Evolutionary conservation across 1,284 basidiomycete genomes (phyloP).

Genomic region (Cryptococcus maquisensis): DNA sequence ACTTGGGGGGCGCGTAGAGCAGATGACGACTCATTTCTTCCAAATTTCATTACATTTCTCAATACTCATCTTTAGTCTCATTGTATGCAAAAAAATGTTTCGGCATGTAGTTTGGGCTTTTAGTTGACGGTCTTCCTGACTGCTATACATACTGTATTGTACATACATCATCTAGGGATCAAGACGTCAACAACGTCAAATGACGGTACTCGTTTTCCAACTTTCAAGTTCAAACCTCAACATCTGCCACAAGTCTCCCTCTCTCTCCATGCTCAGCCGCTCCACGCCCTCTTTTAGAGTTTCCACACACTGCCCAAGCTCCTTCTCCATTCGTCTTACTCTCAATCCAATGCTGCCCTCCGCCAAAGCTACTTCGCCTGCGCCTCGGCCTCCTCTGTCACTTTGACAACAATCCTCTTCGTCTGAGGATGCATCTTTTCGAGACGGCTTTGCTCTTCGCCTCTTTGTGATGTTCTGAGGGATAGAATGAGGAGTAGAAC

Average conservation of each 20-base stretch:
- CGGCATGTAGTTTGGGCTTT: too few species aligned
- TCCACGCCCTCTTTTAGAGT: slow-evolving; percentile 55
- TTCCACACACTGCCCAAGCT: slow-evolving; percentile 59
- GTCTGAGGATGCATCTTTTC: slow-evolving; percentile 52
- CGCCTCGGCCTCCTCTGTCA: slow-evolving; percentile 9
- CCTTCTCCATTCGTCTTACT: slow-evolving; percentile 61
- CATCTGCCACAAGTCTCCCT: slow-evolving; percentile 59
- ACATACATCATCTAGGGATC: too few species aligned
- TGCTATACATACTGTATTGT: too few species aligned
- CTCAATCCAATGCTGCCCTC: slow-evolving; percentile 50
- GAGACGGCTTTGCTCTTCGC: slow-evolving; percentile 55
- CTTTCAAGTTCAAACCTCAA: slow-evolving; percentile 73
- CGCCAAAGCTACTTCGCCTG: slow-evolving; percentile 42
- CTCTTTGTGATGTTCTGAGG: slow-evolving; percentile 44
- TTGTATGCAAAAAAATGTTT: neutral
- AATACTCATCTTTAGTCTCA: neutral
- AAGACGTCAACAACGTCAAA: too few species aligned
- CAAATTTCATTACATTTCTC: neutral
- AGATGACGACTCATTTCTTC: neutral
- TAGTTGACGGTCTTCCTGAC: too few species aligned
- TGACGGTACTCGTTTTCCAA: slow-evolving; percentile 56
- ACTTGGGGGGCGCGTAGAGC: neutral
- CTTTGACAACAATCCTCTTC: slow-evolving; percentile 51
- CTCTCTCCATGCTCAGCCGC: slow-evolving; percentile 51
- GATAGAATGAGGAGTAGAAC: neutral